Base-by-base conservation (phyloP, 805 yeast species). In the Sungouiozyma ichnusensis region DNA sequence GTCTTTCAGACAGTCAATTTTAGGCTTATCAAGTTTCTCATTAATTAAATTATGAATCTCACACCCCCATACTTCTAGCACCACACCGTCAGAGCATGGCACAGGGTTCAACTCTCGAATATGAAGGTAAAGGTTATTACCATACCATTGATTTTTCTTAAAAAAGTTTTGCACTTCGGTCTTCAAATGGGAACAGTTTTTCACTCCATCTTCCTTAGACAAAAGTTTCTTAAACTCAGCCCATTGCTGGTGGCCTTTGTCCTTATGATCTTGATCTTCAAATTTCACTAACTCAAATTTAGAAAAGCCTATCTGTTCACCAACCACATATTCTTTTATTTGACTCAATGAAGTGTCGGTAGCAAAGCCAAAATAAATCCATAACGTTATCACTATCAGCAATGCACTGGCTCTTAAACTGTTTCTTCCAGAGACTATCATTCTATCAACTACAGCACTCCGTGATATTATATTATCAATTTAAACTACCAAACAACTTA, bases 21-120 rank as follows among this genome's bases (percentile, higher is more conserved):
- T 68, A 4, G 82, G 84, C 63, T 92, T 92, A 1, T 94, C 94
- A 15, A 90, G 60, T 60, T 86, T 87, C 16, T 60, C 67, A 61
- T 92, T 92, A n/a, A 92, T 97, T 27, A 74, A 84, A 57, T 92
- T 92, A 64, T 92, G 98, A 2, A 97, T 97, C 47, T 79, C 84
- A 65, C 99, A 92, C 42, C 92, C 67, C 99, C 98, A 92, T 51
- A 63, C 68, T 1, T 96, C 94, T 53, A 92, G 96, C 2, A 76
- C 74, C 46, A 77, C 76, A 43, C 95, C 69, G 16, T 81, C 72
- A 5, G 76, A 68, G 3, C 29, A 24, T 7, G 29, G 29, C 29
- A 24, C 29, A 6, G 29, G 29, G 29, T 24, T 24, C 29, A 24
- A 11, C 11, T 24, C 29, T 24, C 29, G 29, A 11, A 24, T 24